phyloP scores from a whole-genome alignment of 805 yeast species.

The Zygoascus biomembranicola region DNA sequence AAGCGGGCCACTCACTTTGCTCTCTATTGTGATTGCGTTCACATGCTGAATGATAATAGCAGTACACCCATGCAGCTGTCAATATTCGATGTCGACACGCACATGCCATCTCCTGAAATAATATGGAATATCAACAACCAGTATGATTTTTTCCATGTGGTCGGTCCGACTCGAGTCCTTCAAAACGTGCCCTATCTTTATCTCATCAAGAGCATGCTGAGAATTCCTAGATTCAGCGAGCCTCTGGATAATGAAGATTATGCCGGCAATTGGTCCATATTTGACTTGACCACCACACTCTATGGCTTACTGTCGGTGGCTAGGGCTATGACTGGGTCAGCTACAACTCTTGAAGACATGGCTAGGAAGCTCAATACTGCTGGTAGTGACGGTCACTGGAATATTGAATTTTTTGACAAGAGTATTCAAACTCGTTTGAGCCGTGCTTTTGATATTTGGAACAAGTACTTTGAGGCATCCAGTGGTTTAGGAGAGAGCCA shows the following conservation, averaged over 20 bases:
- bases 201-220: constrained; percentile 24
- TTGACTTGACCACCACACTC: constrained; percentile 18
- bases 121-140: constrained; percentile 22
- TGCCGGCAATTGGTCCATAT: constrained; percentile 13
- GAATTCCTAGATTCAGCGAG: constrained; percentile 24
- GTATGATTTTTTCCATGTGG: constrained; percentile 21
- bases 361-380: constrained; percentile 2
- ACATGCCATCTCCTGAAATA: constrained; percentile 23
- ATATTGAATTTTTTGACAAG: constrained; percentile 17
- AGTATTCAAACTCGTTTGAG: constrained; percentile 22
- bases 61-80: constrained; percentile 14
- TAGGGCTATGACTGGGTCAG: constrained; percentile 10
- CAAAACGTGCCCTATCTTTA: constrained; percentile 23
- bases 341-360: constrained; percentile 5
- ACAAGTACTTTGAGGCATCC: constrained; percentile 20
- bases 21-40: constrained; percentile 22
- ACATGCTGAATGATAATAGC: constrained; percentile 10
- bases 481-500: constrained; percentile 21
- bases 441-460: constrained; percentile 27
- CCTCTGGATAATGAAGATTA: not conserved
- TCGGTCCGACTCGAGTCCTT: constrained; percentile 19
- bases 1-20: constrained; percentile 28
- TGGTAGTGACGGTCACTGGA: constrained; percentile 5
- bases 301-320: constrained; percentile 25
- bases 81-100: constrained; percentile 25